Evolutionary conservation across 257 asterid species (phyloP), one percentile per base, ranked within the genome.

Genomic region (Thymus mandschuricus): DNA sequence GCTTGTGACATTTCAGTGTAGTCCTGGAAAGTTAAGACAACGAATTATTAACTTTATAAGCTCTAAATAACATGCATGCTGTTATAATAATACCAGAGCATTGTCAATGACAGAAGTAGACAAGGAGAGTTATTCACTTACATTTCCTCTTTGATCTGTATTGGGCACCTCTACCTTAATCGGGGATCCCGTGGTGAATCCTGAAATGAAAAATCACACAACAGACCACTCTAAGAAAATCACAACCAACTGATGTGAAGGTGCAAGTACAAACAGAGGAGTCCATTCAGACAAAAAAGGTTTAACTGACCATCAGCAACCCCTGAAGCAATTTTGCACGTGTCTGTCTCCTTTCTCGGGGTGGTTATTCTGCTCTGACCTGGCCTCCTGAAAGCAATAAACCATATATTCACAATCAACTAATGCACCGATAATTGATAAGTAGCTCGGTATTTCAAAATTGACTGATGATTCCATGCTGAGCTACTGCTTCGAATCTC

Each of bases 301-400:
- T 64, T 66, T 48, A 44, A 80, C 84, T 56, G 54, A 88, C 99
- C 98, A 33, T 91, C 98, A 68, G 97, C 92, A 73, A 78, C 64
- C 68, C 99, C 99, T 28, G 97, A 95, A 71, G 92, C 78, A 75
- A 95, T 95, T 76, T 78, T 82, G 78, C 99, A 95, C 4, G 96
- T 85, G 80, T 92, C 99, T 0, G 99, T 92, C 86, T 95, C 99
- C 82, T 95, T 95, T 81, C 99, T 92, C n/a, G 97, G 97, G 65
- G 98, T 89, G 75, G 98, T 95, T 75, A 95, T 95, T 79, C 97
- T 83, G 82, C 99, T 95, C 85, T 95, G 99, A 68, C 98, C 99
- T 64, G 98, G 99, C 84, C 98, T 88, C 98, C 99, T 95, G 77
- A 46, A 81, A 13, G 68, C 67, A 71, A 60, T 69, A 57, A 66